Evolutionary conservation across 23 red algal species (phyloP), one percentile per base, ranked within the genome.

Genomic region (Gracilaria vermiculophylla): DNA sequence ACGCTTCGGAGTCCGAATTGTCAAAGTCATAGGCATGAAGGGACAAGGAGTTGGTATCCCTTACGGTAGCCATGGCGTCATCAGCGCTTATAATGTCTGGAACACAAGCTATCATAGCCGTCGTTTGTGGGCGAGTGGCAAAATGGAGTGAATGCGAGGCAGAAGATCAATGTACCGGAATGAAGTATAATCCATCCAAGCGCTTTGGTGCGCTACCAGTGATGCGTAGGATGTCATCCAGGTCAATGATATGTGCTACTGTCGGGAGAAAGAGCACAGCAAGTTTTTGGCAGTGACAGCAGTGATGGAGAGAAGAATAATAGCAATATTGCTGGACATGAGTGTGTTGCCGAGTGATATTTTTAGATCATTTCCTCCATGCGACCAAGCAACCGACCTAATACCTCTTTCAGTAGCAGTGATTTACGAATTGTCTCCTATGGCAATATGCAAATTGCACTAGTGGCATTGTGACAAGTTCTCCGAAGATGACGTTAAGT

Each of bases 181-280:
- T 82, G 50, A 23, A 82, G 27, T 52, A 82, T 20, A 82, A 14
- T 65, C 52, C 78, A 82, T 27, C 50, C 12, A 12, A 60, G 5
- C 62, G 39, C 19, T 65, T 14, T 16, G 25, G 15, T 24, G 50
- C 53, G 27, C 5, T 54, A 31, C 78, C 50, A 1, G 62, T 0
- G 21, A 82, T 0, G 33, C 52, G 23, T 20, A 82, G 0, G 4
- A 37, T 24, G 51, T 82, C 52, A n/a, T 82, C 50, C 20, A 62
- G 20, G 29, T 82, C 78, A 19, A 82, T 33, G 0, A 82, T 60
- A 12, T 60, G 21, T 7, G 78, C 78, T 20, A 36, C 51, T 82
- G n/a, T 21, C 7, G 78, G 52, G 8, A 82, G 27, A 36, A 82
- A 61, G 0, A 82, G 50, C 19, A 58, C 51, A 31, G 51, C 14